These are phyloP conservation scores for Mollisiaceae sp. DNA, from an alignment of 2,329 filamentous ascomycete species.

Conservation along the genomic window DNA sequence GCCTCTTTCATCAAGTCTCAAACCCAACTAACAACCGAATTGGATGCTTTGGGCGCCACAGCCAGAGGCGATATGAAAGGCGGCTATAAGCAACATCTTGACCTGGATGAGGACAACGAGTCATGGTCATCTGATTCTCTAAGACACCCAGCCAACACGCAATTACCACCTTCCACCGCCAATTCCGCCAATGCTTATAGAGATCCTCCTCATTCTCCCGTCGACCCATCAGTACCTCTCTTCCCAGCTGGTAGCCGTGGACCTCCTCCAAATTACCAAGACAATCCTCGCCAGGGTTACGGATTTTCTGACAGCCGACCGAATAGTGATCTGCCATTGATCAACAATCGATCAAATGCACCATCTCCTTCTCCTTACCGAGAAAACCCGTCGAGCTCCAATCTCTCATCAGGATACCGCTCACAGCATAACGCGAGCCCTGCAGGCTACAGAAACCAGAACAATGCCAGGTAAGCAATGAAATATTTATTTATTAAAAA, in stretches of 20 bases:
- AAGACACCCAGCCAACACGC: constrained; percentile 49
- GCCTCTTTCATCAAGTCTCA: constrained; percentile 98
- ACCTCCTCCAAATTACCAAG: constrained; percentile 41
- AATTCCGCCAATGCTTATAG: constrained; percentile 39
- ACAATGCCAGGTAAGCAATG: constrained; percentile 52
- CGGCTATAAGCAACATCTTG: constrained; percentile 61
- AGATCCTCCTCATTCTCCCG: constrained; percentile 50
- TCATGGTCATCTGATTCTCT: constrained; percentile 66
- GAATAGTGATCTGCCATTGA: constrained; percentile 30
- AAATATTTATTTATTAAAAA: neutral
- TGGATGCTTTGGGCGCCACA: constrained; percentile 87
- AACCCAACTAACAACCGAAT: constrained; percentile 83
- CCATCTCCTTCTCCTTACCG: constrained; percentile 37
- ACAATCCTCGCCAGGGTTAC: constrained; percentile 34
- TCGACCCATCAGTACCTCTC: constrained; percentile 56
- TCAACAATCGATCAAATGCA: constrained; percentile 29
- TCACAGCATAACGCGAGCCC: constrained; percentile 49
- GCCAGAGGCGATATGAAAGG: constrained; percentile 78
- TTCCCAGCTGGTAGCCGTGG: constrained; percentile 50
- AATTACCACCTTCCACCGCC: constrained; percentile 40
- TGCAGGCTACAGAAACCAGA: constrained; percentile 48
- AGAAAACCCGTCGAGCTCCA: constrained; percentile 44
- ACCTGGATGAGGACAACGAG: constrained; percentile 75
- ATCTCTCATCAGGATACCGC: constrained; percentile 44
- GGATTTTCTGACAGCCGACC: constrained; percentile 38